Percentiles rank a stretch among this genome's conserved stretches.
Conservation (phyloP, 192 early-diverging fungal genomes). For the Pecoramyces ruminantium region DNA sequence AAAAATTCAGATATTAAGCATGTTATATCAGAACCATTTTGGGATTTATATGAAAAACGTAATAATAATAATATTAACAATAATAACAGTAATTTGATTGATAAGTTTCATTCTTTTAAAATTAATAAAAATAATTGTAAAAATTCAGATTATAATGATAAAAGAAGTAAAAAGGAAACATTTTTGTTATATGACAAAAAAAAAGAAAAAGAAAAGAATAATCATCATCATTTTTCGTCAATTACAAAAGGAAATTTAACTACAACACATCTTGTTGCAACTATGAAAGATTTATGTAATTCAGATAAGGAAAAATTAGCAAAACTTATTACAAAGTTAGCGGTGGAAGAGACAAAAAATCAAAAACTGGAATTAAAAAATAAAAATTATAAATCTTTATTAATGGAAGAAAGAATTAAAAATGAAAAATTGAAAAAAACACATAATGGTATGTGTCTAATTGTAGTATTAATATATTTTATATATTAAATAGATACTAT, state of each 20-base stretch:
- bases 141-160: no score
- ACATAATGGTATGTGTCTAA: background rate
- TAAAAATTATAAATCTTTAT: background rate
- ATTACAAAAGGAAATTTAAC: background rate
- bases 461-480: no score
- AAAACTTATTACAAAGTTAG: background rate
- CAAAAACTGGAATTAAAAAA: background rate
- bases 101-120: no score
- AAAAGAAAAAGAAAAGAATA: background rate
- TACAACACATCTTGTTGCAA: background rate
- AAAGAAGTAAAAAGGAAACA: no score
- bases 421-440: background rate
- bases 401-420: background rate
- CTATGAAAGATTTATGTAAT: background rate
- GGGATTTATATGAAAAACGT: background rate
- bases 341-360: background rate
- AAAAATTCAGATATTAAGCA: no score
- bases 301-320: background rate
- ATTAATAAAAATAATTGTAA: no score
- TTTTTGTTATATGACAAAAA: no score
- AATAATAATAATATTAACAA: background rate
- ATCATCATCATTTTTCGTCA: background rate
- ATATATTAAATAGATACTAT: no score
- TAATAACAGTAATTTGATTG: no score
- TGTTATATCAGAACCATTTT: background rate